These are phyloP conservation scores for Lactarius hatsudake DNA, from an alignment of 768 basidiomycete species.

Conservation along the genomic window DNA sequence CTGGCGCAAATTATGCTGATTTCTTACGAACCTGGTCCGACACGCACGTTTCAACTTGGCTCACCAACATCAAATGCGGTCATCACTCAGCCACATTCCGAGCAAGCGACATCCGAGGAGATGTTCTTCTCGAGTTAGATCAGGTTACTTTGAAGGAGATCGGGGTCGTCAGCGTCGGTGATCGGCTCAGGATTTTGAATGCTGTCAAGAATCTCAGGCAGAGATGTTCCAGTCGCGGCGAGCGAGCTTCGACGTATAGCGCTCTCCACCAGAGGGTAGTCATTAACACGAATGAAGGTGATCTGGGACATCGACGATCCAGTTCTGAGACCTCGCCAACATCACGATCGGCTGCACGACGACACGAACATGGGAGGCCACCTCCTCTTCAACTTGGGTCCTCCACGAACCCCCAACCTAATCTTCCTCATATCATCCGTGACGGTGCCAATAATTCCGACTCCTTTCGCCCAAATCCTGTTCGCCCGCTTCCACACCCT, in stretches of 20 bases:
- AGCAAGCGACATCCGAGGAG: conserved; percentile 87
- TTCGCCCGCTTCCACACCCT: conserved; percentile 51
- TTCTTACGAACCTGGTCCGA: conserved; percentile 74
- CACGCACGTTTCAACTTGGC: conserved; percentile 70
- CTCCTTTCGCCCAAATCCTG: conserved; percentile 39
- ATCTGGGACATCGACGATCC: conserved; percentile 27
- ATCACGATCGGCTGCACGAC: conserved; percentile 31
- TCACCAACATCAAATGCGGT: conserved; percentile 71
- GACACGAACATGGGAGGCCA: conserved; percentile 59
- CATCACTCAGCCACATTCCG: conserved; percentile 68
- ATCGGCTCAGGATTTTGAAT: conserved; percentile 81
- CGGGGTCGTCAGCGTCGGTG: conserved; percentile 86
- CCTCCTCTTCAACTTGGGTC: conserved; percentile 73
- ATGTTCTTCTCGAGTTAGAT: conserved; percentile 89
- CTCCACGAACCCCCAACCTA: conserved; percentile 48
- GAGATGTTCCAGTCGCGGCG: conserved; percentile 40
- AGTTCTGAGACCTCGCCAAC: conserved; percentile 25
- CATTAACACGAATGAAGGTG: conserved; percentile 21
- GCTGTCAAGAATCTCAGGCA: conserved; percentile 79
- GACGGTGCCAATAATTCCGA: conserved; percentile 53
- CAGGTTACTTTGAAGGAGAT: conserved; percentile 86
- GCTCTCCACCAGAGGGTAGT: conserved; percentile 13
- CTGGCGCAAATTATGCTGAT: conserved; percentile 56
- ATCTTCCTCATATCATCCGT: conserved; percentile 71
- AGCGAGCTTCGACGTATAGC: conserved; percentile 10